A percentile compares a stretch with the other conserved stretches of the same genome.
These are phyloP conservation scores for Westerdykella aurantiaca DNA, from an alignment of 2,329 filamentous ascomycete species.

Conservation along the genomic window DNA sequence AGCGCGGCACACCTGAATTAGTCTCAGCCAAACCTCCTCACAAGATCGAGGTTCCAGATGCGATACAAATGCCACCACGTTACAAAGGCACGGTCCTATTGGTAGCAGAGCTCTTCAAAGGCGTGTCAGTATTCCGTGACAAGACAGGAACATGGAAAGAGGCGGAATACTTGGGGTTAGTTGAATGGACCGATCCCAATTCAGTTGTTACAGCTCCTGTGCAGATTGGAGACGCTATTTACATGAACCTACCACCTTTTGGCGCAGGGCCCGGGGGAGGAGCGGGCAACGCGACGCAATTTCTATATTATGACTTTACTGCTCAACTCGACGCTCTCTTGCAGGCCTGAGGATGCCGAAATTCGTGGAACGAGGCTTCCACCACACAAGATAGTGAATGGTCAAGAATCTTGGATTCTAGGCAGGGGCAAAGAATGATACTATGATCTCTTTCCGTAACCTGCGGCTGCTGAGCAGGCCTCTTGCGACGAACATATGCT, in stretches of 20 bases:
- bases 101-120: conserved; percentile 2
- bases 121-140: conserved; percentile 4
- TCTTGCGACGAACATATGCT: no score
- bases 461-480: no score
- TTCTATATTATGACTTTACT: conserved; percentile 11
- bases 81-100: conserved; percentile 11
- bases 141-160: conserved; percentile 5
- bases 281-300: conserved; percentile 7
- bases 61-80: conserved; percentile 7
- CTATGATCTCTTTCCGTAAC: no score
- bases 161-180: conserved; percentile 7
- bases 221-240: conserved; percentile 9
- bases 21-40: conserved; percentile 1
- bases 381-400: no score
- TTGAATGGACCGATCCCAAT: background rate
- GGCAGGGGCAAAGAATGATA: no score
- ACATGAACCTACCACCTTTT: conserved; percentile 7
- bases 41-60: conserved; percentile 2
- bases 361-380: no score
- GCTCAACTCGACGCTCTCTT: conserved; percentile 3
- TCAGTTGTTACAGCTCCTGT: conserved; percentile 4
- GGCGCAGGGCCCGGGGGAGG: conserved; percentile 3
- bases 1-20: conserved; percentile 1
- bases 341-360: no score
- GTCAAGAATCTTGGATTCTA: no score